These are phyloP conservation scores for Claviceps sp. DNA, from an alignment of 2,329 filamentous ascomycete genomes.

Conservation along the genomic window DNA sequence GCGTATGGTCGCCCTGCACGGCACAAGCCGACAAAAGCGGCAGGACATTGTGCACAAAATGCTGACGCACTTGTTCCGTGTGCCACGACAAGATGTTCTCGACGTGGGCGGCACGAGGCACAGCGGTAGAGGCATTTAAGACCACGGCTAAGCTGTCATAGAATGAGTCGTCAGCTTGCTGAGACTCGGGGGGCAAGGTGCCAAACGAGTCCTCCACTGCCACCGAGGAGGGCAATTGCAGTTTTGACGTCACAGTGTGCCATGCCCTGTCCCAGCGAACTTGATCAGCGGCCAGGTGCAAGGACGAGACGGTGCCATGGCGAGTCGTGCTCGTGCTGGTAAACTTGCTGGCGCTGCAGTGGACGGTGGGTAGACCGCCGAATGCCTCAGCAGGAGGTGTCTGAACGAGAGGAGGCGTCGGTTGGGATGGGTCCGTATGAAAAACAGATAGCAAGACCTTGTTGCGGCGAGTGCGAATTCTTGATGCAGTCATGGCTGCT, in stretches of 20 bases:
- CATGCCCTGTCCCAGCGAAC: slow-evolving; percentile 47
- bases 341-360: slow-evolving; percentile 5
- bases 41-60: slow-evolving; percentile 46
- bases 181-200: slow-evolving; percentile 28
- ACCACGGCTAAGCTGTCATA: slow-evolving; percentile 39
- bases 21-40: slow-evolving; percentile 38
- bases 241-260: slow-evolving; percentile 44
- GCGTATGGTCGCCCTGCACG: slow-evolving; percentile 25
- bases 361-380: slow-evolving; percentile 23
- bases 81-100: slow-evolving; percentile 48
- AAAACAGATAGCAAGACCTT: slow-evolving; percentile 44
- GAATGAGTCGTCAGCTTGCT: slow-evolving; percentile 31
- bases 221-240: slow-evolving; percentile 42
- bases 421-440: slow-evolving; percentile 34
- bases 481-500: slow-evolving; percentile 24
- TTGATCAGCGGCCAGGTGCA: slow-evolving; percentile 30
- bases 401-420: slow-evolving; percentile 30
- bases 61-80: slow-evolving; percentile 43
- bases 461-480: slow-evolving; percentile 32
- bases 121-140: slow-evolving; percentile 29
- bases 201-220: slow-evolving; percentile 42
- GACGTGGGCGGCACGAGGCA: slow-evolving; percentile 37
- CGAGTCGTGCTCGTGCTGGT: slow-evolving; percentile 6
- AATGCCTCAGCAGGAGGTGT: slow-evolving; percentile 31
- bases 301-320: slow-evolving; percentile 7